phyloP scores from a whole-genome alignment of 2,329 filamentous ascomycete genomes.

The Fusarium nematophilum region DNA sequence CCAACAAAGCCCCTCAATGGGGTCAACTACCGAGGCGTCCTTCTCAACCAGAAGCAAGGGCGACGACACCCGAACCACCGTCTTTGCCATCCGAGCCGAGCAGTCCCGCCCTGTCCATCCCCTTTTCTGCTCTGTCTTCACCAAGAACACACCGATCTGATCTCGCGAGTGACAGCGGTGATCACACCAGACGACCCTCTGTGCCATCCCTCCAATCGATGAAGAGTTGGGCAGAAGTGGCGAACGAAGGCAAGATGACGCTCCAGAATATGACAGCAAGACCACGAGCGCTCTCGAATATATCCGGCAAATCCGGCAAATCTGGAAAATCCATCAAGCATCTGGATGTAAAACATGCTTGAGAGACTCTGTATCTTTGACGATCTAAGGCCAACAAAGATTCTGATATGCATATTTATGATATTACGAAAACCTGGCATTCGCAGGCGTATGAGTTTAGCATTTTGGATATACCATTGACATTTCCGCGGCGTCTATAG shows the following conservation, averaged over 20 bases:
- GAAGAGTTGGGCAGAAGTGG: slow-evolving; percentile 57
- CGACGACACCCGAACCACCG: slow-evolving; percentile 28
- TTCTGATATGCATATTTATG: neutral
- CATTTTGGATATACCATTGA: slow-evolving; percentile 17
- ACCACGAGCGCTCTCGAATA: slow-evolving; percentile 35
- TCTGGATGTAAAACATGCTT: slow-evolving; percentile 13
- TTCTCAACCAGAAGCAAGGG: slow-evolving; percentile 5
- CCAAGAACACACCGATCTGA: slow-evolving; percentile 42
- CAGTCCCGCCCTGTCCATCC: slow-evolving; percentile 42
- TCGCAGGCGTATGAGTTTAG: neutral
- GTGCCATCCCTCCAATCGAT: slow-evolving; percentile 50
- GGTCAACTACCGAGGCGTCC: slow-evolving; percentile 35
- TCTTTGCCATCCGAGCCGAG: slow-evolving; percentile 25
- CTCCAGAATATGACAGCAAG: slow-evolving; percentile 17
- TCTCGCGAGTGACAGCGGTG: slow-evolving; percentile 30
- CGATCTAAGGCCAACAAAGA: too few species aligned
- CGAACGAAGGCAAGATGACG: slow-evolving; percentile 39
- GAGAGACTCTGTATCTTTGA: neutral
- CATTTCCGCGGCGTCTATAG: slow-evolving; percentile 6
- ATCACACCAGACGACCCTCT: slow-evolving; percentile 29
- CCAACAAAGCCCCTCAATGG: slow-evolving; percentile 36
- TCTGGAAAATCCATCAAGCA: slow-evolving; percentile 18
- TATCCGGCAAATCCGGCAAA: too few species aligned
- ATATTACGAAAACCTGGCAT: slow-evolving; percentile 2
- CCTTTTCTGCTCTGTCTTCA: slow-evolving; percentile 48